These are phyloP conservation scores for Fagopyrum homotropicum DNA, from an alignment of 148 eudicot species.

Conservation along the genomic window DNA sequence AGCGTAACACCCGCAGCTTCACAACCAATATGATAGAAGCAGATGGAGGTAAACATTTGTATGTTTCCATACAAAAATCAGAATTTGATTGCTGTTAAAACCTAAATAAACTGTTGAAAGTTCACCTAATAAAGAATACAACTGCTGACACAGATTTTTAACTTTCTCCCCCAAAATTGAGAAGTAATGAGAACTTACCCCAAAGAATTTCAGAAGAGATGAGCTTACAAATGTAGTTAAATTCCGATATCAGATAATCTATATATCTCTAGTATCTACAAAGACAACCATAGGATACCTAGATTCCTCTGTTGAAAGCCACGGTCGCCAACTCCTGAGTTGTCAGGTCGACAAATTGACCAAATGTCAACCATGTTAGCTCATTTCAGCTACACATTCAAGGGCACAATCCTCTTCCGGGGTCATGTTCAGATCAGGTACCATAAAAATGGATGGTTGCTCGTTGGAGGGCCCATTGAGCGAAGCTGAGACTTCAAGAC, in stretches of 20 bases:
- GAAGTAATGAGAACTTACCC: conserved; percentile 27
- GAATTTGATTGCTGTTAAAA: neutral
- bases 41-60: neutral
- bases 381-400: neutral
- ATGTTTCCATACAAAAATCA: neutral
- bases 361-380: neutral
- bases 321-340: neutral
- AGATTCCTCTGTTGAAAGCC: neutral
- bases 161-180: conserved; percentile 9
- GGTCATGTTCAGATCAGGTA: conserved; percentile 62
- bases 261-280: conserved; percentile 11
- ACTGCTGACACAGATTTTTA: neutral
- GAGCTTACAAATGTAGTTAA: neutral
- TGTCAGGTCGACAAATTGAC: neutral
- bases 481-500: neutral
- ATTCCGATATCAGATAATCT: conserved; percentile 3
- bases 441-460: conserved; percentile 25
- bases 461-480: neutral
- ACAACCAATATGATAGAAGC: neutral
- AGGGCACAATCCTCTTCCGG: conserved; percentile 38
- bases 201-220: conserved; percentile 16
- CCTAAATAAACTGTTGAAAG: neutral
- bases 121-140: conserved; percentile 7
- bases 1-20: neutral
- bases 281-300: neutral